Percentiles rank a stretch among this genome's conserved stretches.
Conservation (phyloP, 768 basidiomycete species). For the Fistulinella prunicolor region DNA sequence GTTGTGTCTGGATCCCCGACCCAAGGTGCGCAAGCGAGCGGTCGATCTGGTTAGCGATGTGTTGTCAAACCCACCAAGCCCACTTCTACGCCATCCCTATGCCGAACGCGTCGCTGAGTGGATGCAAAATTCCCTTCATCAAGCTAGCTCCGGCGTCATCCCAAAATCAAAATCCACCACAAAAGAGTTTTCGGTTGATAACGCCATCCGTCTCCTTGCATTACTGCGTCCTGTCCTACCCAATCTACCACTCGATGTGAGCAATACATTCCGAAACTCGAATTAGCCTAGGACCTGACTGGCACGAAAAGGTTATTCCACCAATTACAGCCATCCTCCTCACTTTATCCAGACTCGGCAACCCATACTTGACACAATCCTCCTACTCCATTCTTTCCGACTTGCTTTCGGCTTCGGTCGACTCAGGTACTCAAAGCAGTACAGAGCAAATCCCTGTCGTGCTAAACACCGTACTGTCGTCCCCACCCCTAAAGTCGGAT, state of each 20-base stretch:
- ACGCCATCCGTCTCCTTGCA: slow-evolving; percentile 74
- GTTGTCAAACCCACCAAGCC: slow-evolving; percentile 72
- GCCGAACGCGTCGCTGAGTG: slow-evolving; percentile 78
- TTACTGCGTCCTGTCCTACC: slow-evolving; percentile 62
- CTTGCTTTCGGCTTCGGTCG: slow-evolving; percentile 57
- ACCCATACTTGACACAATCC: slow-evolving; percentile 85
- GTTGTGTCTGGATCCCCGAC: slow-evolving; percentile 80
- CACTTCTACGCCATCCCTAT: slow-evolving; percentile 81
- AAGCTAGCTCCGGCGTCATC: slow-evolving; percentile 60
- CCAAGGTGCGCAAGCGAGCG: slow-evolving; percentile 91
- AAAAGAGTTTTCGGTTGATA: slow-evolving; percentile 62
- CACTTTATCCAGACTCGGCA: slow-evolving; percentile 80
- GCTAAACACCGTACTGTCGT: slow-evolving; percentile 64
- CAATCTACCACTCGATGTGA: slow-evolving; percentile 65
- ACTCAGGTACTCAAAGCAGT: slow-evolving; percentile 48
- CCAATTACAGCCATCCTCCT: slow-evolving; percentile 69
- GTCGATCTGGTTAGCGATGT: slow-evolving; percentile 82
- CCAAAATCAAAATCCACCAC: slow-evolving; percentile 54
- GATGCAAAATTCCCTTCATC: slow-evolving; percentile 62
- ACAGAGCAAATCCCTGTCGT: slow-evolving; percentile 57
- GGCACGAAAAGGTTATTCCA: slow-evolving; percentile 59
- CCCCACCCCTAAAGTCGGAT: slow-evolving; percentile 70
- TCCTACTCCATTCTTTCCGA: slow-evolving; percentile 84
- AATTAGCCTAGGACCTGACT: slow-evolving; percentile 15
- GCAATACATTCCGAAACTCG: slow-evolving; percentile 27